Base-by-base conservation (phyloP, 345 rosid species). In the Ceriops decandra region DNA sequence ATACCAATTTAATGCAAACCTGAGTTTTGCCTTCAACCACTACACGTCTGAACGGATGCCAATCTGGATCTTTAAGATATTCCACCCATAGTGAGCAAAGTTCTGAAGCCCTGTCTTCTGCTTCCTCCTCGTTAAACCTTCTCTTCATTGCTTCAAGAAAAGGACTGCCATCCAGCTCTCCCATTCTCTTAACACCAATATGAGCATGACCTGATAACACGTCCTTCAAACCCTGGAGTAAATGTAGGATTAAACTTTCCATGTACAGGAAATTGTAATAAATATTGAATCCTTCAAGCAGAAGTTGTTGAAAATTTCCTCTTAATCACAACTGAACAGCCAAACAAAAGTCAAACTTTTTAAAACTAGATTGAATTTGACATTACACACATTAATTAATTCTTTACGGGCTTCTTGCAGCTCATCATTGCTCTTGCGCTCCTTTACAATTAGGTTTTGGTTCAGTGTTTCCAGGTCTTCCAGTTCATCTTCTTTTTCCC, bases 331-430 rank as follows among this genome's bases (percentile, higher is more conserved):
- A 47, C 57, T 35, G 8, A 27, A 10, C 62, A 66, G 31, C 5
- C 30, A 58, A 62, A n/a, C 15, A n/a, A 46, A 5, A 21, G 46
- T 61, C 27, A 27, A 70, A 42, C 21, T 58, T 21, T 30, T 22
- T 4, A 67, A 59, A 53, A 28, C 7, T 24, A 9, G 57, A 27
- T 53, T 13, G 49, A 60, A 60, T 62, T 22, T 58, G 33, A 72
- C 60, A 38, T 2, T 52, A 82, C 97, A 71, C 69, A 90, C 98
- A 68, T 73, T 85, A 74, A 95, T 81, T 75, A 95, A 64, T 79
- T 88, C 98, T 70, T 83, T 91, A 56, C 98, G 90, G 71, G 93
- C 97, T 20, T 90, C 99, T 79, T 90, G 96, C 74, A 95, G 87
- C 82, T 90, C 98, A 72, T 90, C 91, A 60, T 91, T 95, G 87